Evolutionary conservation across 2,329 filamentous ascomycete species (phyloP).

Genomic region (Cylindrodendrum hubeiense): DNA sequence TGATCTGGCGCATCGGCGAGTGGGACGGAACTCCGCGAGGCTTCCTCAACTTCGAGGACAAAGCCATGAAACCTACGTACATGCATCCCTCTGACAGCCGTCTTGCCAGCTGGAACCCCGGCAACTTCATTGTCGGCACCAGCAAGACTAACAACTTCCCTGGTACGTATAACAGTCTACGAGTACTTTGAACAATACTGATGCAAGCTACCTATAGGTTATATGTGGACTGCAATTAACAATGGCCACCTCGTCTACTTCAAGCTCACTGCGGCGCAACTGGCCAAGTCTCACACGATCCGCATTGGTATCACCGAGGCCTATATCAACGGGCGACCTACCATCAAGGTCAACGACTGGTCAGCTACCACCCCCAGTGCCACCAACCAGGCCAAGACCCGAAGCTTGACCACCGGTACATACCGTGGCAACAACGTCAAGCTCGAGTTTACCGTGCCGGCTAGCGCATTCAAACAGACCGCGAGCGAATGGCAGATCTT

Average conservation of each 20-base stretch:
- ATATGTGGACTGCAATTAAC: conserved; percentile 57
- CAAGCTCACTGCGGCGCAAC: conserved; percentile 45
- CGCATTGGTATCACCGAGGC: conserved; percentile 49
- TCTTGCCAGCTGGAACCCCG: conserved; percentile 46
- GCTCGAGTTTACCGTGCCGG: conserved; percentile 44
- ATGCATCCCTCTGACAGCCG: conserved; percentile 54
- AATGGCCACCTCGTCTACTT: conserved; percentile 57
- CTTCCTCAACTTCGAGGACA: conserved; percentile 52
- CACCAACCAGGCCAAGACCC: conserved; percentile 45
- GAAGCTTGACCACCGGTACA: conserved; percentile 50
- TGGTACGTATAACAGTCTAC: too few species aligned
- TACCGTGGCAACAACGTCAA: conserved; percentile 48
- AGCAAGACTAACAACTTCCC: conserved; percentile 51
- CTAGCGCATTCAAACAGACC: conserved; percentile 44
- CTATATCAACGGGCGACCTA: conserved; percentile 47
- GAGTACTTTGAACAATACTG: too few species aligned
- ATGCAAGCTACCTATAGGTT: too few species aligned
- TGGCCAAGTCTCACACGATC: conserved; percentile 41
- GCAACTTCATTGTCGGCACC: conserved; percentile 52
- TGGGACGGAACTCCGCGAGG: conserved; percentile 52
- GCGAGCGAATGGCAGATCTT: conserved; percentile 45
- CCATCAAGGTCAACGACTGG: conserved; percentile 48
- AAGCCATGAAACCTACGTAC: conserved; percentile 55
- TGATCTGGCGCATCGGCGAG: conserved; percentile 52
- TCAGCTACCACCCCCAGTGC: conserved; percentile 40